Evolutionary conservation across 805 yeast genomes (phyloP).

Genomic region (Metschnikowia lachancei): DNA sequence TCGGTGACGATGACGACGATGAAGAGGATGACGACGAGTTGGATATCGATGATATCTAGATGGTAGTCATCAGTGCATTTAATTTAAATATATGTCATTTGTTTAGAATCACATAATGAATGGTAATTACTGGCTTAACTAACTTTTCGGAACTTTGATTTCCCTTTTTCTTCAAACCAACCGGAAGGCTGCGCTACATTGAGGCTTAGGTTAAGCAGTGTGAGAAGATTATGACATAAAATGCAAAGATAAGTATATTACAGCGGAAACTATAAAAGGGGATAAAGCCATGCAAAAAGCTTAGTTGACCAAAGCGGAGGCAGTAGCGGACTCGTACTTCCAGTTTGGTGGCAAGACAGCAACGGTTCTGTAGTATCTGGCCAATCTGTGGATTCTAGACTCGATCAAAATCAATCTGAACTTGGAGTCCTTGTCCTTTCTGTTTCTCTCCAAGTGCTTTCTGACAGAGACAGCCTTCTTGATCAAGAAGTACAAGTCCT

Average conservation of each 20-base stretch:
- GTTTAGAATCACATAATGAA: conserved; percentile 1
- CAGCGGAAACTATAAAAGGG: conserved; percentile 10
- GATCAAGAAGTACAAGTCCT: conserved; percentile 97
- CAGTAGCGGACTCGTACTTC: conserved; percentile 99
- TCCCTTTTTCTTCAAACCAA: neutral
- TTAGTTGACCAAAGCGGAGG: conserved; percentile 99
- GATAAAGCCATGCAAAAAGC: conserved; percentile 24
- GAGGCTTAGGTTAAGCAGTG: too few relatives aligned
- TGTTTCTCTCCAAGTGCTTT: conserved; percentile 99
- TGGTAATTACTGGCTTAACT: neutral
- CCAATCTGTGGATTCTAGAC: conserved; percentile 99
- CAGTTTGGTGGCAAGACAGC: conserved; percentile 99
- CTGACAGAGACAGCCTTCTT: conserved; percentile 99
- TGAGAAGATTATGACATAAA: neutral
- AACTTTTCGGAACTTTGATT: neutral
- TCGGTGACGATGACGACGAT: conserved; percentile 86
- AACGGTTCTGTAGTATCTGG: conserved; percentile 99
- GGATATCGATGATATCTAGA: conserved; percentile 91
- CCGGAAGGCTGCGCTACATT: too few relatives aligned
- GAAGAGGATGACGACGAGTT: conserved; percentile 70
- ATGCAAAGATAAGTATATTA: conserved; percentile 16
- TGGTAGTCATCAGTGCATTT: conserved; percentile 8
- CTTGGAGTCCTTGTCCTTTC: conserved; percentile 99
- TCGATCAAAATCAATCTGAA: conserved; percentile 99
- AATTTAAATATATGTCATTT: neutral